Evolutionary conservation across 805 yeast genomes (phyloP), one percentile per base, ranked within the genome.

Genomic region (Candida anglica): DNA sequence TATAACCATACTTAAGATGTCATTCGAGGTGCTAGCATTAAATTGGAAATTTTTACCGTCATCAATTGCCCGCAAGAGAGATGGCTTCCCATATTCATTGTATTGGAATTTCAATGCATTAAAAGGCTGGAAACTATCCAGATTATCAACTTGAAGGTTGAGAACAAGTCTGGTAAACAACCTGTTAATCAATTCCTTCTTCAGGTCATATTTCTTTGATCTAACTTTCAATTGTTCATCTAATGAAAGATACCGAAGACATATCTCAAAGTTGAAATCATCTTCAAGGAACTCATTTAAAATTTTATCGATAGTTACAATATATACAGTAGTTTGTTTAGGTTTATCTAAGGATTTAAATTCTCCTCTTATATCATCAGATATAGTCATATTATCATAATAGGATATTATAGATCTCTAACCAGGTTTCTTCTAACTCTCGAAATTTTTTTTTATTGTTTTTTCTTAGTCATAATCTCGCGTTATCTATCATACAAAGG

Each of bases 11-110:
- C 75, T 57, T 2, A 78, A 63, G 5, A 69, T 41, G 5, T 68
- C 68, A 22, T 70, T 66, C 22, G 86, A 83, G 43, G 78, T 77
- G 5, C 85, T 73, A 46, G 78, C 58, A 48, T 78, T 83, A 59
- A 76, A 84, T 20, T 65, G 53, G 22, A 70, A 42, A 3, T 19
- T 19, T 18, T 33, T 27, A 4, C 34, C 42, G 6, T 38, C 29
- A 4, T 58, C 38, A 9, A 13, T 6, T 11, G 19, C 15, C 16
- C 46, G 52, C 2, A 36, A 33, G 11, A 76, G 29, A 3, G 21
- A 40, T 0, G 93, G 89, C 44, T 83, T 84, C 1, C 93, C 91
- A 44, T 47, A 69, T 21, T 50, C 37, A 23, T 66, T 69, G 21
- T 44, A 49, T 0, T 38, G 37, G 28, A 72, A 57, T 21, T 41